Base-by-base conservation (phyloP, 257 asterid species). In the Handroanthus guayacan region DNA sequence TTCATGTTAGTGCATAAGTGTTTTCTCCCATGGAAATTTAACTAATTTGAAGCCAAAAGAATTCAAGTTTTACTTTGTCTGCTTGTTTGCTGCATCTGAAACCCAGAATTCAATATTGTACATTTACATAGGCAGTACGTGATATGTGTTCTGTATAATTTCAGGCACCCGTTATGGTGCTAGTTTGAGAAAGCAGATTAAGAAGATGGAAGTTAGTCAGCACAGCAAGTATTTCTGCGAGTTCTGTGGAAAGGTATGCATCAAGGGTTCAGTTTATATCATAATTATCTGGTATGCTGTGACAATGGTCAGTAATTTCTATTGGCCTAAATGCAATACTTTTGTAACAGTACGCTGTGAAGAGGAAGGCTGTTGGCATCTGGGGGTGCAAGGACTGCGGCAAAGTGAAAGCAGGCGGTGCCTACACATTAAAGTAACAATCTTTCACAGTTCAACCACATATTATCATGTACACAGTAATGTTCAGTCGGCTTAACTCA, bases 341-440 rank as follows among this genome's bases (percentile, higher is more conserved):
- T 58, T 6, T 44, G 6, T 44, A 16, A 44, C 80, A 89, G 95
- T 86, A 89, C 5, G 92, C 89, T 0, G 91, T 89, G 84, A 89
- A 87, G 87, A 87, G 91, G 81, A 78, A 89, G 83, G 91, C 88
- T 0, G 91, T 89, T 0, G 92, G 91, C 52, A 89, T 89, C 20
- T 89, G 89, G 88, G 95, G 95, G 18, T 86, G 92, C 83, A 89
- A 87, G 84, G 92, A 87, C 77, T 89, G 95, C 3, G 89, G 92
- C 80, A 89, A 87, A 79, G 92, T 84, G 69, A 87, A 89, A 78
- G 90, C 92, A 0, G 92, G 92, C 43, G 90, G 92, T 75, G 95
- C 95, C 61, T 89, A 89, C 85, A 87, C 92, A 0, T 71, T 89
- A 51, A 87, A 89, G 90, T 87, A 85, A 61, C 1, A 1, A 39